These are phyloP conservation scores for Fusarium annulatum DNA, from an alignment of 2,329 filamentous ascomycete genomes.

Conservation along the genomic window DNA sequence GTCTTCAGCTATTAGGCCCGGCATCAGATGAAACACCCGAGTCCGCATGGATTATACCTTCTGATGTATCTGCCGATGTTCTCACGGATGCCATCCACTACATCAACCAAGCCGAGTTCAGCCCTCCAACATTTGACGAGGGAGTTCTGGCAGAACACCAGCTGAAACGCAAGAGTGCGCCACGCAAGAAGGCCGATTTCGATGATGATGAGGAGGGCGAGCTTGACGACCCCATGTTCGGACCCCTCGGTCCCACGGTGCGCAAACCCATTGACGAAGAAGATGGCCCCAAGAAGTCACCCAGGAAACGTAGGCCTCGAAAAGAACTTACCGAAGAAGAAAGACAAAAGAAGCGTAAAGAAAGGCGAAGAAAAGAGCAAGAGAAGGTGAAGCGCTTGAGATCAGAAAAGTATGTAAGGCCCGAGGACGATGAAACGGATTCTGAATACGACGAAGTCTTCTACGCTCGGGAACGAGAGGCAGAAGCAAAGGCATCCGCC, in stretches of 20 bases:
- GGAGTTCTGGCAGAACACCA: slow-evolving; percentile 80
- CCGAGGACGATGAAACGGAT: slow-evolving; percentile 91
- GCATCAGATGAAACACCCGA: slow-evolving; percentile 76
- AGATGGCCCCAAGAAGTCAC: slow-evolving; percentile 63
- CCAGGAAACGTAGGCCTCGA: slow-evolving; percentile 59
- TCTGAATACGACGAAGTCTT: slow-evolving; percentile 76
- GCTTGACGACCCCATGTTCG: slow-evolving; percentile 71
- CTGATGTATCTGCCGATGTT: slow-evolving; percentile 69
- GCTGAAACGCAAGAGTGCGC: slow-evolving; percentile 75
- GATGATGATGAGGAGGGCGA: slow-evolving; percentile 76
- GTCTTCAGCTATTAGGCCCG: slow-evolving; percentile 69
- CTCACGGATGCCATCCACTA: slow-evolving; percentile 76
- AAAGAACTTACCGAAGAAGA: slow-evolving; percentile 69
- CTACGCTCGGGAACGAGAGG: slow-evolving; percentile 74
- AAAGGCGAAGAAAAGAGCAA: slow-evolving; percentile 73
- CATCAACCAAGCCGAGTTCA: slow-evolving; percentile 82
- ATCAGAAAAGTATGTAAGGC: slow-evolving; percentile 82
- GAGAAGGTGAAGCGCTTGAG: slow-evolving; percentile 86
- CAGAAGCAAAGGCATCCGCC: slow-evolving; percentile 47
- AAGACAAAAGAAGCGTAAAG: slow-evolving; percentile 71
- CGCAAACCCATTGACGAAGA: slow-evolving; percentile 65
- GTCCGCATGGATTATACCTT: slow-evolving; percentile 81
- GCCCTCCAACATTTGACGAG: slow-evolving; percentile 80
- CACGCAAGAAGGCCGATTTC: slow-evolving; percentile 69
- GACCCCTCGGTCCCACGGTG: slow-evolving; percentile 72